Conservation (phyloP, 116 monocot species). For the Zostera marina region DNA sequence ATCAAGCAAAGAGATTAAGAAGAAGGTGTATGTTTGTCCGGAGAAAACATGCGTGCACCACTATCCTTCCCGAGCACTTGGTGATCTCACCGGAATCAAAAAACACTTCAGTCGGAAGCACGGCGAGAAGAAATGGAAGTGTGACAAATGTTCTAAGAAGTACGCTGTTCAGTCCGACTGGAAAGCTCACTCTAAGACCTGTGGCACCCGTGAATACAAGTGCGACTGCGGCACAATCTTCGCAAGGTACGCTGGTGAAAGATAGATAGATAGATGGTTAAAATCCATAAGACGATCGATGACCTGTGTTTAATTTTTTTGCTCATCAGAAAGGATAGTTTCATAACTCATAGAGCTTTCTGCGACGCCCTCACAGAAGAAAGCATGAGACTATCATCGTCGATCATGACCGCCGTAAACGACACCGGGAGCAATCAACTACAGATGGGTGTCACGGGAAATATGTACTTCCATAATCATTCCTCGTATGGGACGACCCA, state of each 20-base stretch:
- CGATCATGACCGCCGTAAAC: neutral
- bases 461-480: neutral
- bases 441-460: neutral
- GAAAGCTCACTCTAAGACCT: conserved; percentile 74
- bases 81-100: conserved; percentile 83
- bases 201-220: conserved; percentile 64
- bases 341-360: conserved; percentile 23
- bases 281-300: too few relatives aligned
- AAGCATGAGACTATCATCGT: conserved; percentile 7
- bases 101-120: conserved; percentile 82
- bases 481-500: neutral
- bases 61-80: conserved; percentile 49
- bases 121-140: conserved; percentile 93
- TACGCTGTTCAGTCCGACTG: conserved; percentile 84
- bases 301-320: neutral
- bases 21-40: conserved; percentile 64
- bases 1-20: conserved; percentile 23
- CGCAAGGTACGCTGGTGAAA: conserved; percentile 47
- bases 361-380: conserved; percentile 22
- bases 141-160: conserved; percentile 82
- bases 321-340: conserved; percentile 17
- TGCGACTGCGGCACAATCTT: conserved; percentile 78
- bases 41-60: conserved; percentile 60
- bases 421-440: neutral
- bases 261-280: too few relatives aligned